A percentile compares a stretch with the other conserved stretches of the same genome.
These are phyloP conservation scores for Huntiella abstrusa DNA, from an alignment of 2,329 filamentous ascomycete genomes.

Conservation along the genomic window DNA sequence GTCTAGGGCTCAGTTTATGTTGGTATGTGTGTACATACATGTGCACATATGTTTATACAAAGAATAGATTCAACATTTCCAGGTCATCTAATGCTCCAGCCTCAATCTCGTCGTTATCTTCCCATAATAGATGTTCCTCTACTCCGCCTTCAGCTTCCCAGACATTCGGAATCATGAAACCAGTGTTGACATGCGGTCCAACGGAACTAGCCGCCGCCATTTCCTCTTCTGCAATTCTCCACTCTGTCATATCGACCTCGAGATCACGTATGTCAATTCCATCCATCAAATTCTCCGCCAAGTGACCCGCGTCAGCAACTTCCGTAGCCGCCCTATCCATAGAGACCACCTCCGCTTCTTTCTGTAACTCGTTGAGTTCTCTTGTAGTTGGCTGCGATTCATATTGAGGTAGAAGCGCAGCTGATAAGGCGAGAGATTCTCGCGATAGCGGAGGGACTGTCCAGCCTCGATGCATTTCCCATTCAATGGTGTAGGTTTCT, in stretches of 20 bases:
- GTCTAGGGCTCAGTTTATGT: too few relatives aligned
- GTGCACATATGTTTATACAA: too few relatives aligned
- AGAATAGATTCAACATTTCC: too few relatives aligned
- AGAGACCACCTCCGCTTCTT: background rate
- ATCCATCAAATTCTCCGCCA: background rate
- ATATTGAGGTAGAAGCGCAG: conserved; percentile 6
- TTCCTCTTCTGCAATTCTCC: background rate
- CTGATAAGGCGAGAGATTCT: conserved; percentile 2
- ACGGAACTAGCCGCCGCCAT: background rate
- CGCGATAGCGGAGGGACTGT: background rate
- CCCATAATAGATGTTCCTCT: background rate
- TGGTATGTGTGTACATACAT: too few relatives aligned
- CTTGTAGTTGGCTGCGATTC: conserved; percentile 6
- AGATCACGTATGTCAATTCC: background rate
- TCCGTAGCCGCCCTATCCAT: conserved; percentile 3
- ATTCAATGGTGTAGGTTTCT: conserved; percentile 10
- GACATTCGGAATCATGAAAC: background rate
- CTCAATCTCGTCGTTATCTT: background rate
- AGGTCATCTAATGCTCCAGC: background rate
- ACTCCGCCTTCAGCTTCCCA: background rate
- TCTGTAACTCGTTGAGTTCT: background rate
- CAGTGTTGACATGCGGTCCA: background rate
- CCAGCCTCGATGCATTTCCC: conserved; percentile 11
- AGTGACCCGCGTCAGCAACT: conserved; percentile 13
- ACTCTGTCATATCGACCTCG: background rate